Conservation (phyloP, 2,329 filamentous ascomycete genomes). For the Microsporum audouinii region DNA sequence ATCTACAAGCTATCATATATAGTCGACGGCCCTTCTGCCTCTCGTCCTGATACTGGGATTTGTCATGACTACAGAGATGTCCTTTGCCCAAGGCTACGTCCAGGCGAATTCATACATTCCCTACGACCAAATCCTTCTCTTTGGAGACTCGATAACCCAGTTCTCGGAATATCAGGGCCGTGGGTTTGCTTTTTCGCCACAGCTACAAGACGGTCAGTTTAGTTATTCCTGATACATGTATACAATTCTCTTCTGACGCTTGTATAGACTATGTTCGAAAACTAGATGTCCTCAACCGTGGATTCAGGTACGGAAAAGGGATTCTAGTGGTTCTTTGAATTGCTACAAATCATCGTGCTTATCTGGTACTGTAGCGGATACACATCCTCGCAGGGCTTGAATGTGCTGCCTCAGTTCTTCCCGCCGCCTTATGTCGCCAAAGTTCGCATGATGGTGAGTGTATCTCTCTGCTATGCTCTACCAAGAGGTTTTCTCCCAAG, state of each 20-base stretch:
- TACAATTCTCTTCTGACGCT: background rate
- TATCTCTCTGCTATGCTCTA: background rate
- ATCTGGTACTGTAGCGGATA: constrained; percentile 50
- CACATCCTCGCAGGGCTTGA: constrained; percentile 63
- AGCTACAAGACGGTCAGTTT: constrained; percentile 54
- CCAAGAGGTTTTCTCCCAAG: background rate
- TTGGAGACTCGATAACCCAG: constrained; percentile 85
- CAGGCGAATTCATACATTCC: background rate
- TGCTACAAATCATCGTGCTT: background rate
- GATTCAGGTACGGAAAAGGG: constrained; percentile 47
- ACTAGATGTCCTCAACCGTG: constrained; percentile 79
- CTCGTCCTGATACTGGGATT: background rate
- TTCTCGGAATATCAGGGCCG: constrained; percentile 47
- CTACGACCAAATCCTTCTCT: constrained; percentile 66
- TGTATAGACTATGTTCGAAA: constrained; percentile 59
- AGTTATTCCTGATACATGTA: background rate
- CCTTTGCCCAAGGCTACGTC: background rate
- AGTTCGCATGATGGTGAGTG: constrained; percentile 34
- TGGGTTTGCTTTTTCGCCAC: constrained; percentile 64
- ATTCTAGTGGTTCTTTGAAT: background rate
- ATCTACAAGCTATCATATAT: background rate
- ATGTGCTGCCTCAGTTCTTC: constrained; percentile 58
- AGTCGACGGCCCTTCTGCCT: background rate
- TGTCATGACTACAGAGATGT: background rate
- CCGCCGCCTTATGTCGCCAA: constrained; percentile 48